Conservation (phyloP, 75 land plant species). For the Pinus taeda region DNA sequence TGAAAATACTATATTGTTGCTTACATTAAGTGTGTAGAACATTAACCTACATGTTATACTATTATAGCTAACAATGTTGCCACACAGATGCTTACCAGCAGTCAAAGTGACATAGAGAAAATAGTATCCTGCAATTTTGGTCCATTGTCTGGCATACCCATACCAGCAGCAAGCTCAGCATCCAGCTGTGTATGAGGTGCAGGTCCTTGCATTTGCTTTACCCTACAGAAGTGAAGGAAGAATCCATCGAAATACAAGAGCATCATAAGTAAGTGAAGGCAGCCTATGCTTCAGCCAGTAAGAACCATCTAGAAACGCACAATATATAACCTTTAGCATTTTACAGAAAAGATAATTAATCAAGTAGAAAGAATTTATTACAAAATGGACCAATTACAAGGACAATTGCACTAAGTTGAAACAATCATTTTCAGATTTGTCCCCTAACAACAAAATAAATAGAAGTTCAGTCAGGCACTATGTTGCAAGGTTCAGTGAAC, state of each 20-base stretch:
- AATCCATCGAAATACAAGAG: not conserved
- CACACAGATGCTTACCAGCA: not conserved
- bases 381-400: not conserved
- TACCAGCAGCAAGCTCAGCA: constrained; percentile 94
- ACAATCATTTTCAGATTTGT: not conserved
- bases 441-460: not conserved
- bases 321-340: not conserved
- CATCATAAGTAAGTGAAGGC: not conserved
- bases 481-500: too few species aligned
- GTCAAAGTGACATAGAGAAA: constrained; percentile 7
- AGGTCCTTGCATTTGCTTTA: constrained; percentile 81
- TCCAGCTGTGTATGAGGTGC: constrained; percentile 94
- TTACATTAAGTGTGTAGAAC: not conserved
- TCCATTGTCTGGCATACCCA: constrained; percentile 98
- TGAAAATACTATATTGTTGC: not conserved
- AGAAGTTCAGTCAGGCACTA: not conserved
- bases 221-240: constrained; percentile 21
- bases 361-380: not conserved
- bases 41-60: not conserved
- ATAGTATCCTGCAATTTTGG: constrained; percentile 44
- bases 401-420: not conserved
- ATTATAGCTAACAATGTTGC: not conserved
- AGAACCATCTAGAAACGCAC: not conserved
- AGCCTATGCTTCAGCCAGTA: not conserved
- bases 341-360: not conserved